Percentiles rank a stretch among this genome's conserved stretches.
These are phyloP conservation scores for Moniliophthora roreri DNA, from an alignment of 1,284 basidiomycete species.

Conservation along the genomic window DNA sequence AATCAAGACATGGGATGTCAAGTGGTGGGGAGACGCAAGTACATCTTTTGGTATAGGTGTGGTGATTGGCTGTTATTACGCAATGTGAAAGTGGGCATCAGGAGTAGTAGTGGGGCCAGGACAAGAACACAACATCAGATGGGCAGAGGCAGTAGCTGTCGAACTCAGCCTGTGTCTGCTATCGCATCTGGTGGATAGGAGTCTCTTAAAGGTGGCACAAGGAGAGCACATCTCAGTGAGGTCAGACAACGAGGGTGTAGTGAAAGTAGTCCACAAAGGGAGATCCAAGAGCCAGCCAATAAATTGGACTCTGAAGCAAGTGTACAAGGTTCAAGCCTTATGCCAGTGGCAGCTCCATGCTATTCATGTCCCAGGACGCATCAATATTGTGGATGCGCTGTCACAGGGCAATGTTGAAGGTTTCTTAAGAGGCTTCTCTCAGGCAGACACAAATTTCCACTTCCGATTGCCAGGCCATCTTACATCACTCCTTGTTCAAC, in stretches of 20 bases:
- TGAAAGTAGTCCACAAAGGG: neutral
- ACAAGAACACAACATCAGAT: neutral
- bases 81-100: conserved; percentile 29
- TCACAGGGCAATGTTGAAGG: conserved; percentile 27
- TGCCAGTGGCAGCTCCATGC: conserved; percentile 16
- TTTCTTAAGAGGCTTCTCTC: conserved; percentile 28
- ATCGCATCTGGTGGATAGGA: neutral
- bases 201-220: neutral
- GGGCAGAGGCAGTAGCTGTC: conserved; percentile 1
- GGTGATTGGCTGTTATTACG: conserved; percentile 28
- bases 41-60: conserved; percentile 39
- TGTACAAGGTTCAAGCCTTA: conserved; percentile 24
- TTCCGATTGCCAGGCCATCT: conserved; percentile 23
- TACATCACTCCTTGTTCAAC: conserved; percentile 14
- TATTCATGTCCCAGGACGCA: conserved; percentile 21
- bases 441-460: conserved; percentile 7
- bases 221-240: neutral
- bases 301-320: conserved; percentile 1
- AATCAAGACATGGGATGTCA: conserved; percentile 22
- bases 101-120: conserved; percentile 14
- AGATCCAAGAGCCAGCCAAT: neutral
- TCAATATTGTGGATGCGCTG: too few species aligned
- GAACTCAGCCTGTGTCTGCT: neutral
- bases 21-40: conserved; percentile 41
- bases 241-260: neutral